Base-by-base conservation (phyloP, 2,329 filamentous ascomycete genomes). In the Teratosphaeria viscida region DNA sequence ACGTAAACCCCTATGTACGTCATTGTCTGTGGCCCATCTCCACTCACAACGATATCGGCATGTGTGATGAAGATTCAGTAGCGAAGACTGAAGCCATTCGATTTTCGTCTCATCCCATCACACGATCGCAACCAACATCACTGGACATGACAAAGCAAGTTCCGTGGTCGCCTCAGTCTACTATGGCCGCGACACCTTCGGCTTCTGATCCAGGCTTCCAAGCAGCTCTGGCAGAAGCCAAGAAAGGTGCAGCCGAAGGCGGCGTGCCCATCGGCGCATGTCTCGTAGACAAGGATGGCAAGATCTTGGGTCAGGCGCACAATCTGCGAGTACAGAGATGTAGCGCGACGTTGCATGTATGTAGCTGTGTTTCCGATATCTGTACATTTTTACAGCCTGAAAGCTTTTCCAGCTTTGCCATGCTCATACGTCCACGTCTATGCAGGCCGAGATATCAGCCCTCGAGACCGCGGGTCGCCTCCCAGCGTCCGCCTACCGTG, bases 301-400 rank as follows among this genome's bases (percentile, higher is more conserved):
- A 79, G 63, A 82, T 91, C 49, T 77, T 91, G 4, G 88, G 88
- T 19, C 78, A 81, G 60, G 88, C 88, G 11, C 88, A 88, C 71
- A 92, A 92, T 68, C 84, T 87, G 84, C 60, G 88, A 59, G 82
- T 90, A 19, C 88, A 92, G 73, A 85, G 85, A 59, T 81, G 81
- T 58, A 88, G 85, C 69, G 79, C 87, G 3, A 88, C 86, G 43
- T 79, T 90, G 65, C 88, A 91, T 75, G 86, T 89, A 68, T 59
- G 69, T 70, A 57, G 32, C 43, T 58, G 2, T 26, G 3, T 37
- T 23, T 43, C 19, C 12, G 52, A 5, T 19, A 3, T 29, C 23
- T 47, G 27, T 34, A 11, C 34, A 56, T 56, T 11, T n/a, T 53
- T 16, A 52, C 14, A 52, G 19, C 12, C 53, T 37, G 32, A 37